Evolutionary conservation across 805 yeast species (phyloP), one percentile per base, ranked within the genome.

Genomic region (Myxozyma geophila): DNA sequence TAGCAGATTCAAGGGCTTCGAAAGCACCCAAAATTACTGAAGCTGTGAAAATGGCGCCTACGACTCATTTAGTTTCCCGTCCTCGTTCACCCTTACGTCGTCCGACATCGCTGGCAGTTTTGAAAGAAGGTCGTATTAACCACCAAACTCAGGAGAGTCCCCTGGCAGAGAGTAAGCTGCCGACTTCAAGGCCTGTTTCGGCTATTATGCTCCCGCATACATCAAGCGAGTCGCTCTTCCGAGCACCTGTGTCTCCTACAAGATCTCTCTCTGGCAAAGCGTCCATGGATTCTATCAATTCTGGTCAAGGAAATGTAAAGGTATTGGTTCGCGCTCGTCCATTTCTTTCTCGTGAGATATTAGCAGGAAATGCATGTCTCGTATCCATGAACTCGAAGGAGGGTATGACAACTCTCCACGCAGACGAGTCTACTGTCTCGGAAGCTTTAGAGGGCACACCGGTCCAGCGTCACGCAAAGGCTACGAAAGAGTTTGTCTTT

Each of bases 401-500:
- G 2, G 58, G 55, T 15, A 63, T 60, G 7, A 51, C 69, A 7
- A 68, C 60, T 15, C 37, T 68, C 10, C 52, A 23, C 44, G 63
- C 58, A 7, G 63, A 55, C 13, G 60, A 60, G 28, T 47, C 28
- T 13, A 15, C 44, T 5, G 9, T n/a, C 23, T 23, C 28, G 21
- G 41, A 36, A 12, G n/a, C 21, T 8, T 21, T 17, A 7, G 58
- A 48, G 2, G 54, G 53, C 2, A 17, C 15, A 7, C 49, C 41
- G 21, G 13, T 68, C 63, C 74, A 75, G 9, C 33, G 49, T 4
- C 57, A 59, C 13, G 5, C 15, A 0, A 64, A 66, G 28, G 70
- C 64, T 12, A 64, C 76, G 5, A 58, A 80, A 73, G 68, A 61
- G 62, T 46, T 84, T 81, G 74, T 69, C 60, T 84, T 83, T 67